Percentiles rank a stretch among this genome's conserved stretches.
Evolutionary conservation across 345 rosid genomes (phyloP).

Genomic region (Pistacia vera): DNA sequence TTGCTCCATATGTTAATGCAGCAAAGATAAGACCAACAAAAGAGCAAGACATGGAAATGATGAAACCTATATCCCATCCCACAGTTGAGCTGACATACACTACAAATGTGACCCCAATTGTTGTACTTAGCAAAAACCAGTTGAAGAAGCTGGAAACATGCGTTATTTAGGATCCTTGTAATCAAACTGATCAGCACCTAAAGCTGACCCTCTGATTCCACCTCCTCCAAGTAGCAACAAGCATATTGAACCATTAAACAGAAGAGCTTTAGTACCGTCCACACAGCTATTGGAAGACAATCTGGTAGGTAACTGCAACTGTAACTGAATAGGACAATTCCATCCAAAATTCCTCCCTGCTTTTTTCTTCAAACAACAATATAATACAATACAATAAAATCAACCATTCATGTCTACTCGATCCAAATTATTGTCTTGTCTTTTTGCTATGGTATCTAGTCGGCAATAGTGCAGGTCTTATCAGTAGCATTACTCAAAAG

Average conservation of each 20-base stretch:
- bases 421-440: too few species aligned
- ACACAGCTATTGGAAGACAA: constrained; percentile 12
- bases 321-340: too few species aligned
- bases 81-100: constrained; percentile 27
- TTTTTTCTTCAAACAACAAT: too few species aligned
- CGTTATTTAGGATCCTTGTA: constrained; percentile 22
- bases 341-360: too few species aligned
- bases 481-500: too few species aligned
- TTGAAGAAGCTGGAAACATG: constrained; percentile 34
- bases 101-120: constrained; percentile 29
- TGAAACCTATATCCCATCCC: constrained; percentile 28
- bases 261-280: constrained; percentile 26
- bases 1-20: too few species aligned
- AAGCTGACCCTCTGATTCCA: constrained; percentile 29
- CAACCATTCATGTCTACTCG: too few species aligned
- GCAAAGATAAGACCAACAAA: constrained; percentile 24
- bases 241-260: constrained; percentile 28
- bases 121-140: constrained; percentile 34
- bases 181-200: constrained; percentile 35
- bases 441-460: too few species aligned
- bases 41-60: constrained; percentile 25
- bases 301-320: too few species aligned
- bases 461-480: too few species aligned
- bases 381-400: too few species aligned
- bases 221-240: constrained; percentile 34